Evolutionary conservation across 1,284 basidiomycete species (phyloP), one percentile per base, ranked within the genome.

Genomic region (Microbotryum silenes-acaulis): DNA sequence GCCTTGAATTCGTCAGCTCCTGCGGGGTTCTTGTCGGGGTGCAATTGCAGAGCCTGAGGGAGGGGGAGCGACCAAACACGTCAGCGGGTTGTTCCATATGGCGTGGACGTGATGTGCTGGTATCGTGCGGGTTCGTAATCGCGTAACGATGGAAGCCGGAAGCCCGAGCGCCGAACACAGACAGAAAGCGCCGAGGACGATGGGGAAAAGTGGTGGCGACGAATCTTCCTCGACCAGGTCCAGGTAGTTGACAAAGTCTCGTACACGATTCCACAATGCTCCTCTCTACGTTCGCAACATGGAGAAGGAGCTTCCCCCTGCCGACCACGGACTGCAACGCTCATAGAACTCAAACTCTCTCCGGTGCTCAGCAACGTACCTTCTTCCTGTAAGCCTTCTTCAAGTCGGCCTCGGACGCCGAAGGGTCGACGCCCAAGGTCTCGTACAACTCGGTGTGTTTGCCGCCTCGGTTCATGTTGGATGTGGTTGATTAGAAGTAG

Each of bases 1-100:
- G 96, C 91, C 76, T 98, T 97, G 87, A 98, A 98, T 64, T 88
- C 77, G 77, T 98, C 96, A 54, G 91, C 71, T 27, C 69, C 69
- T 46, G 69, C 64, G n/a, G 68, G 68, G 60, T 70, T 71, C 67
- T 70, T 69, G 61, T 54, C 42, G 69, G 93, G 94, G 77, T 97
- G 94, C 67, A 89, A 77, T 68, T 85, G 83, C 62, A 96, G 78
- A n/a, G 91, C 90, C n/a, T 23, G 45, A 42, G 18, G 16, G 16
- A 21, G 6, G 18, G 33, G 25, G 18, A 51, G n/a, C 9, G n/a
- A 33, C 31, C 18, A 51, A 51, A 10, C 50, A 27, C 21, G 8
- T 18, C 14, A 25, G 27, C 14, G 23, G 10, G 16, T 27, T 8
- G 31, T 31, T 10, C 8, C 9, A 10, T 9, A 31, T 31, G 31